phyloP scores from a whole-genome alignment of 164 flowering plant species.

The Berberis vulgaris region DNA sequence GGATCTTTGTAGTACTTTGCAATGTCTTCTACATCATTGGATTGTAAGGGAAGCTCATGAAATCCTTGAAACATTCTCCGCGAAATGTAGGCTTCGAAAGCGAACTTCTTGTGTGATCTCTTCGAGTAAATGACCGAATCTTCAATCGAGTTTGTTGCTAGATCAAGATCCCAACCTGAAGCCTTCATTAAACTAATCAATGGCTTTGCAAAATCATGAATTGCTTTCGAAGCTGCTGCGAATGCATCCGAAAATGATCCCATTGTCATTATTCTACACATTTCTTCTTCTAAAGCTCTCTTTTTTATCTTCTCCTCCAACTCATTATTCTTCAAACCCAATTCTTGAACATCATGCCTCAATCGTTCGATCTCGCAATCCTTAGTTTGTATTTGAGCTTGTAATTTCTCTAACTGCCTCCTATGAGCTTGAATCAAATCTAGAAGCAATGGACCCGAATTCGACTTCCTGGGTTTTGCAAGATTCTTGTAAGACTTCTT shows the following conservation, averaged over 20 bases:
- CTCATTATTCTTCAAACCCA: constrained; percentile 19
- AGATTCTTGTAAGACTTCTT: constrained; percentile 30
- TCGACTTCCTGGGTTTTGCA: constrained; percentile 3
- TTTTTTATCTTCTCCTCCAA: constrained; percentile 19
- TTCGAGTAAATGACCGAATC: neutral
- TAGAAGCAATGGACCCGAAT: constrained; percentile 10
- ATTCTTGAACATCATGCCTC: constrained; percentile 19
- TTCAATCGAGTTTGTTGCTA: neutral
- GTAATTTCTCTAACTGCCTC: constrained; percentile 26
- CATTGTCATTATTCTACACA: too few relatives aligned
- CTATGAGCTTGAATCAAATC: constrained; percentile 23
- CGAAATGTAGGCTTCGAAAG: constrained; percentile 2
- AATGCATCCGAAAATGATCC: too few relatives aligned
- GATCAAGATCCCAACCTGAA: neutral
- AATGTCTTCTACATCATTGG: neutral
- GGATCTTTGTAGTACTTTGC: neutral
- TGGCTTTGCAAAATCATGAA: too few relatives aligned
- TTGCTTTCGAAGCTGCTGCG: too few relatives aligned
- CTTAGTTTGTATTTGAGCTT: constrained; percentile 20
- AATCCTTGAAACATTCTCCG: neutral
- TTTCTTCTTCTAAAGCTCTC: constrained; percentile 15
- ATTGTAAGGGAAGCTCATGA: neutral
- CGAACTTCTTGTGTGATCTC: neutral
- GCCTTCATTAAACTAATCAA: neutral
- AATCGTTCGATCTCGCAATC: constrained; percentile 22